Conservation (phyloP, 1,139 yeast genomes). For the Kurtzmaniella quercitrusa region DNA sequence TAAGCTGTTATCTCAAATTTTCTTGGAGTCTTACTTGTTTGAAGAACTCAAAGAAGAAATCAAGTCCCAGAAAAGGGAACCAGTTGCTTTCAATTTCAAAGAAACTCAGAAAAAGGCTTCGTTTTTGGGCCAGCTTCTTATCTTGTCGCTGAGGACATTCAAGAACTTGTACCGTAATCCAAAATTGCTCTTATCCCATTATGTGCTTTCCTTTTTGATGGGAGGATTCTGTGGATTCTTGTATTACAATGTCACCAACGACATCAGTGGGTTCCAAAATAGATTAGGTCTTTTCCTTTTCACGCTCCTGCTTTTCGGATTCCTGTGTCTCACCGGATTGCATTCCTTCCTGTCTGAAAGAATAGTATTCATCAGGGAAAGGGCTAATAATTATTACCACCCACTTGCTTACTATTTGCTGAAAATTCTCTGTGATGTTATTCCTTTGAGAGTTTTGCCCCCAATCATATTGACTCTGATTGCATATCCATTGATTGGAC, state of each 20-base stretch:
- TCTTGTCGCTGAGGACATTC: conserved; percentile 81
- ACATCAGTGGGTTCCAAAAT: conserved; percentile 94
- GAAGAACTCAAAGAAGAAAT: conserved; percentile 49
- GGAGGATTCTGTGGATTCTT: conserved; percentile 84
- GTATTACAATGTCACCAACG: conserved; percentile 77
- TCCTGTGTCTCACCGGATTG: conserved; percentile 85
- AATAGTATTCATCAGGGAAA: conserved; percentile 81
- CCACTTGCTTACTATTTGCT: conserved; percentile 82
- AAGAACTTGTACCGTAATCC: conserved; percentile 92
- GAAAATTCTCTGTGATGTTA: conserved; percentile 81
- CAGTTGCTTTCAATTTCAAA: conserved; percentile 31
- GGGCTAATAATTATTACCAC: conserved; percentile 89
- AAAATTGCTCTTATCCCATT: conserved; percentile 75
- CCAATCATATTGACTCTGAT: conserved; percentile 80
- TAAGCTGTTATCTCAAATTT: conserved; percentile 31
- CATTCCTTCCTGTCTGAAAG: conserved; percentile 87
- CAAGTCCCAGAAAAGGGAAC: conserved; percentile 26
- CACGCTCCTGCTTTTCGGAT: conserved; percentile 85
- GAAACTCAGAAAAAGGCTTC: conserved; percentile 47
- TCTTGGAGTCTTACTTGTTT: conserved; percentile 46
- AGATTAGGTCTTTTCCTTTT: conserved; percentile 91
- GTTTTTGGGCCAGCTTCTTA: conserved; percentile 56
- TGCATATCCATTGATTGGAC: conserved; percentile 88
- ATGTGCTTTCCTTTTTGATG: conserved; percentile 67
- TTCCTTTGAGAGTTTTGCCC: conserved; percentile 87